These are phyloP conservation scores for Panaeolus cyanescens DNA, from an alignment of 768 basidiomycete genomes.

Conservation along the genomic window DNA sequence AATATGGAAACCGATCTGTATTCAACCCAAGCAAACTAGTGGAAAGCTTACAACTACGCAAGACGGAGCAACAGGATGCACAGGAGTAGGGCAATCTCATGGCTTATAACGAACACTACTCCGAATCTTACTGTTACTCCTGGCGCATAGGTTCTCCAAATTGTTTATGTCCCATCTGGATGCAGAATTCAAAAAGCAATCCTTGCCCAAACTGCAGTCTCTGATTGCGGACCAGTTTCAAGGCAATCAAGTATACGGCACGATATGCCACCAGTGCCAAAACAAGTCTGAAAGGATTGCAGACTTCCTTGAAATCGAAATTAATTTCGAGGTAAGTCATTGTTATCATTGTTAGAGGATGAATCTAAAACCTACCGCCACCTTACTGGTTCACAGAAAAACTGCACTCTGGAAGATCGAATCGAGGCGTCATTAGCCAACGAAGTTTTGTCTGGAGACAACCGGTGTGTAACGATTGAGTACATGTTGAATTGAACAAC, in stretches of 20 bases:
- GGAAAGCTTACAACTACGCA: conserved; percentile 78
- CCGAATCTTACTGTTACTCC: conserved; percentile 7
- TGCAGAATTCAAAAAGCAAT: conserved; percentile 84
- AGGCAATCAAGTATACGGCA: conserved; percentile 82
- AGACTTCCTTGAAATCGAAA: conserved; percentile 88
- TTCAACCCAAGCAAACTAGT: conserved; percentile 88
- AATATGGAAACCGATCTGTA: conserved; percentile 65
- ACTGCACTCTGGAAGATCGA: conserved; percentile 73
- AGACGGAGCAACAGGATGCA: conserved; percentile 93
- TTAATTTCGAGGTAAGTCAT: conserved; percentile 71
- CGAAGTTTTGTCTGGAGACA: conserved; percentile 81
- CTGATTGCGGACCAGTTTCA: conserved; percentile 88
- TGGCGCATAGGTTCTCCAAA: conserved; percentile 76
- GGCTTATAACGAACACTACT: not conserved
- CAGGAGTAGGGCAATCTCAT: conserved; percentile 69
- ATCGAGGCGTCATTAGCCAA: conserved; percentile 64
- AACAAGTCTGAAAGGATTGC: conserved; percentile 66
- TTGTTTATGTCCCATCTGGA: conserved; percentile 91
- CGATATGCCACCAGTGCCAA: conserved; percentile 71
- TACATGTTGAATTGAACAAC: not conserved
- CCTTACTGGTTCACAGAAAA: conserved; percentile 48
- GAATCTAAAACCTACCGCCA: not conserved
- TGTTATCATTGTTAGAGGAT: not conserved
- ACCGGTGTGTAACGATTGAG: conserved; percentile 50
- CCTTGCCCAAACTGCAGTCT: conserved; percentile 57